Evolutionary conservation across 352 stramenopile genomes (phyloP).

Genomic region (Pythium guiyangense): DNA sequence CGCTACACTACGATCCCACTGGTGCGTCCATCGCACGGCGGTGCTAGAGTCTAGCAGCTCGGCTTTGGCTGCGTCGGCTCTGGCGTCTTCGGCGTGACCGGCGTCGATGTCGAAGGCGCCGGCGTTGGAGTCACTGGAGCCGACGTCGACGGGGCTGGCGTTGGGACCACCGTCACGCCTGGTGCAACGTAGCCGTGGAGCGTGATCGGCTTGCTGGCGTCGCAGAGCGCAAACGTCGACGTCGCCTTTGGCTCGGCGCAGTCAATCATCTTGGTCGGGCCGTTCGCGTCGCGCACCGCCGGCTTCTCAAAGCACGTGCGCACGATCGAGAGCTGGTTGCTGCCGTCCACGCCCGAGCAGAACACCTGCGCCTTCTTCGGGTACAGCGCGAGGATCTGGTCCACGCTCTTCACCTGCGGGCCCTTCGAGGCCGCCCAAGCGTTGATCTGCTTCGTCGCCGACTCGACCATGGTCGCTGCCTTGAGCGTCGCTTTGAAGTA

Average conservation of each 20-base stretch:
- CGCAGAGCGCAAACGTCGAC: constrained; percentile 48
- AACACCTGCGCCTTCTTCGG: constrained; percentile 17
- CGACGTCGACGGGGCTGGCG: constrained; percentile 8
- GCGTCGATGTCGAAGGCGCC: neutral
- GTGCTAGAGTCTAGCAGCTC: neutral
- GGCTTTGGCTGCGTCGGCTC: constrained; percentile 3
- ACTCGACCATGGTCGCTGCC: constrained; percentile 7
- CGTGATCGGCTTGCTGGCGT: constrained; percentile 32
- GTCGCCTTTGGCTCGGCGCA: constrained; percentile 35
- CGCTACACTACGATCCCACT: no score
- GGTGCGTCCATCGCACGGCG: no score
- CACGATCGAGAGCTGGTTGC: constrained; percentile 18
- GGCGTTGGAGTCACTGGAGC: constrained; percentile 3
- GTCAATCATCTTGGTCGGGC: constrained; percentile 44
- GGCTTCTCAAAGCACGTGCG: constrained; percentile 28
- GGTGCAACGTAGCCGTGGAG: constrained; percentile 39
- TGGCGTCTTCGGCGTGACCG: neutral
- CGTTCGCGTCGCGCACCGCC: constrained; percentile 23
- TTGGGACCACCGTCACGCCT: neutral
- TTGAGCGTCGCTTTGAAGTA: constrained; percentile 19
- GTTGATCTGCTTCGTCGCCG: constrained; percentile 15
- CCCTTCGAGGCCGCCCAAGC: constrained; percentile 8
- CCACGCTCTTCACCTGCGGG: constrained; percentile 5
- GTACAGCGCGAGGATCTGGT: constrained; percentile 12
- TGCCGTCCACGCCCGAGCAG: constrained; percentile 17